These are phyloP conservation scores for Exobasidium rhododendri DNA, from an alignment of 1,284 basidiomycete species.

Conservation along the genomic window DNA sequence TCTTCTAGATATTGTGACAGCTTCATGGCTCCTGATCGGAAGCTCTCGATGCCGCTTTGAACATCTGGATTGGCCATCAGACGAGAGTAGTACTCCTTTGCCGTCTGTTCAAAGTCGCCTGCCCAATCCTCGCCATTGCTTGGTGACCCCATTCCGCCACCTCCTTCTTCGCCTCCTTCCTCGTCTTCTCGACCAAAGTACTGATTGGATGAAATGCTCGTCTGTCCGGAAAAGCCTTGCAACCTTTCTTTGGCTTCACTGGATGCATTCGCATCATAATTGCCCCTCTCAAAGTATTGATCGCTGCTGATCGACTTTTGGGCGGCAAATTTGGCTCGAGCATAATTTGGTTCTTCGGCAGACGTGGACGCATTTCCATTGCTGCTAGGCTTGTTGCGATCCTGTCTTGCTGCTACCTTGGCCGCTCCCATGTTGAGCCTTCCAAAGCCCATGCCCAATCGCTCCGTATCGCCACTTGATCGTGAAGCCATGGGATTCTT, in stretches of 20 bases:
- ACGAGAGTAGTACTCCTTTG: conserved; percentile 49
- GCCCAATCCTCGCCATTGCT: conserved; percentile 40
- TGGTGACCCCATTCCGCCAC: conserved; percentile 15
- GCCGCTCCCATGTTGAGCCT: conserved; percentile 68
- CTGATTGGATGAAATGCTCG: conserved; percentile 76
- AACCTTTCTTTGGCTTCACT: conserved; percentile 78
- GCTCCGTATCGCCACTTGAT: conserved; percentile 61
- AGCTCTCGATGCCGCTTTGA: conserved; percentile 51
- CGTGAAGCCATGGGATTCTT: conserved; percentile 53
- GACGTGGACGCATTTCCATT: neutral
- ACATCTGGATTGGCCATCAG: conserved; percentile 55
- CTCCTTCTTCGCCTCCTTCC: conserved; percentile 58
- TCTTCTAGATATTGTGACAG: conserved; percentile 52
- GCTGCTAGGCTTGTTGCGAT: conserved; percentile 1
- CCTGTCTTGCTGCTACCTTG: conserved; percentile 26
- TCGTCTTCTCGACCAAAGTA: conserved; percentile 82
- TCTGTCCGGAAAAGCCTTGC: conserved; percentile 82
- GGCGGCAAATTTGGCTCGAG: conserved; percentile 81
- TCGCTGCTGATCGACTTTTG: conserved; percentile 91
- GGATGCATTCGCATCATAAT: conserved; percentile 73
- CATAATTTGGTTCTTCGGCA: conserved; percentile 65
- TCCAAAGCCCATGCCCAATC: conserved; percentile 75
- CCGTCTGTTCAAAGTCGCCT: conserved; percentile 46
- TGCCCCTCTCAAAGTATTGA: conserved; percentile 89
- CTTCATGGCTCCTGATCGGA: conserved; percentile 51